A percentile compares a stretch with the other conserved stretches of the same genome.
phyloP scores from a whole-genome alignment of 1,139 yeast species.

The Meyerozyma sp. region DNA sequence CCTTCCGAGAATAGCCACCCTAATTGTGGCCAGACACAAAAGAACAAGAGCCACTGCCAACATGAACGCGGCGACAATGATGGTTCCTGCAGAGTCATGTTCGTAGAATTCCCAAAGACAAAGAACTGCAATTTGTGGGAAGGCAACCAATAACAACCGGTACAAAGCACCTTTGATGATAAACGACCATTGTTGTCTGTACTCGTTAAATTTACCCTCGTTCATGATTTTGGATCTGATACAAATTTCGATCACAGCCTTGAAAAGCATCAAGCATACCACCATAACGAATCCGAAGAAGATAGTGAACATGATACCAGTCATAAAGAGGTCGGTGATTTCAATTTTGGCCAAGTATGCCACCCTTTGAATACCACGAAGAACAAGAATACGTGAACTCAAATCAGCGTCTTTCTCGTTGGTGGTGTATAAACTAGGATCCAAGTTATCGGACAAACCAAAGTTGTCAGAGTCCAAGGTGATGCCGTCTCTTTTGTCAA shows the following conservation, averaged over 20 bases:
- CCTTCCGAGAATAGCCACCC: constrained; percentile 68
- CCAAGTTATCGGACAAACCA: constrained; percentile 44
- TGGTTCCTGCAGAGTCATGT: constrained; percentile 77
- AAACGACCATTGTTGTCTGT: constrained; percentile 73
- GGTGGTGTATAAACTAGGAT: constrained; percentile 59
- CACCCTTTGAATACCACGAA: constrained; percentile 91
- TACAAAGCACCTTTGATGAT: constrained; percentile 85
- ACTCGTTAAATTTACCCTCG: constrained; percentile 66
- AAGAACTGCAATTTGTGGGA: constrained; percentile 79
- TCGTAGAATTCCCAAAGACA: constrained; percentile 87
- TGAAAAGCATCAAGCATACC: constrained; percentile 60
- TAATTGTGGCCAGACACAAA: constrained; percentile 65
- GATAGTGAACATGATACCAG: constrained; percentile 78
- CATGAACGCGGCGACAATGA: constrained; percentile 72
- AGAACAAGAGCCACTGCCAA: constrained; percentile 53
- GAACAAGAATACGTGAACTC: constrained; percentile 63
- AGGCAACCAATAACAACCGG: constrained; percentile 73
- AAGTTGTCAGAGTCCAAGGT: constrained; percentile 35
- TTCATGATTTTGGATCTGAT: constrained; percentile 57
- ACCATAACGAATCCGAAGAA: constrained; percentile 73
- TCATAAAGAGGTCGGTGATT: constrained; percentile 76
- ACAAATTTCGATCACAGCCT: constrained; percentile 68
- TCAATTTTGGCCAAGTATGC: constrained; percentile 82
- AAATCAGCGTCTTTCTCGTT: constrained; percentile 57
- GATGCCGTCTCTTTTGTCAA: constrained; percentile 25